These are phyloP conservation scores for Prunus mume DNA, from an alignment of 306 rosid genomes.

Conservation along the genomic window DNA sequence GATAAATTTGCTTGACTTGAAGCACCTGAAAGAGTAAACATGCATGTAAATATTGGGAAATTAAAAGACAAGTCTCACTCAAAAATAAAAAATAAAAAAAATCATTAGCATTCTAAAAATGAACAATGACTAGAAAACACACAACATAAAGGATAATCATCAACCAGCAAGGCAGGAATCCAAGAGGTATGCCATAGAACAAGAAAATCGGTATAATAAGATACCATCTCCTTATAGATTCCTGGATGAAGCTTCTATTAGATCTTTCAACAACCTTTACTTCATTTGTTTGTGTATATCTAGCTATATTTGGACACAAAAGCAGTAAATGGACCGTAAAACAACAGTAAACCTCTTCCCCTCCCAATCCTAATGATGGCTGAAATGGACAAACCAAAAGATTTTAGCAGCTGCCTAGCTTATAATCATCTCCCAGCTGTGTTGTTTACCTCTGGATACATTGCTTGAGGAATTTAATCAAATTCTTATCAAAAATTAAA, in stretches of 20 bases:
- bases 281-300: neutral
- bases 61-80: neutral
- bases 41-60: conserved; percentile 13
- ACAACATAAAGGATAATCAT: conserved; percentile 7
- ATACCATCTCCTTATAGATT: neutral
- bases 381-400: neutral
- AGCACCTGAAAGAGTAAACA: conserved; percentile 59
- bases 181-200: conserved; percentile 1
- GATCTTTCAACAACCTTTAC: neutral
- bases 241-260: no score
- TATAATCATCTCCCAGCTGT: neutral
- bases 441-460: neutral
- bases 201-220: neutral
- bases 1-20: conserved; percentile 53
- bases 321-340: neutral
- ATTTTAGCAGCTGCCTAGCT: neutral
- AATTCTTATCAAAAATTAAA: no score
- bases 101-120: conserved; percentile 10
- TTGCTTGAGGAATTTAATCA: no score
- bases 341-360: neutral
- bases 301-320: neutral
- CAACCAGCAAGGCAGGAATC: conserved; percentile 2
- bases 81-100: neutral
- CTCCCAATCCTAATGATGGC: neutral
- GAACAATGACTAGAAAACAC: conserved; percentile 6